Evolutionary conservation across 2,329 filamentous ascomycete genomes (phyloP).

Genomic region (Colletotrichum orbiculare): DNA sequence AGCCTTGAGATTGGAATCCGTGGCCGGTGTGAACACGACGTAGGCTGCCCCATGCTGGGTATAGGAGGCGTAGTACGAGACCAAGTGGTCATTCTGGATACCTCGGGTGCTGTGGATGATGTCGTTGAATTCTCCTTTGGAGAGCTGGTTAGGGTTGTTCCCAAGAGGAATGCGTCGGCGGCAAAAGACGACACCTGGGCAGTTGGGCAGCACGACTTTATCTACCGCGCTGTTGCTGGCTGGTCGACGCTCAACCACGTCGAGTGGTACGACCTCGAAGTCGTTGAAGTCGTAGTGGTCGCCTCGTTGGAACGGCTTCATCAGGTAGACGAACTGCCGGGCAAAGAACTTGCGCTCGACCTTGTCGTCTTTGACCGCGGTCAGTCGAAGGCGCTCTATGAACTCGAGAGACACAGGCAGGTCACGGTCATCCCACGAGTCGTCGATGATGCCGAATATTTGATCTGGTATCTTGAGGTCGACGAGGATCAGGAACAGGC

Average conservation of each 20-base stretch:
- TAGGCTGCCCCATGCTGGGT: conserved; percentile 72
- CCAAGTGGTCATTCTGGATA: conserved; percentile 75
- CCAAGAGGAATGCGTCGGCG: conserved; percentile 69
- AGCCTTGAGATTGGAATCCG: conserved; percentile 74
- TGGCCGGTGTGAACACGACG: conserved; percentile 73
- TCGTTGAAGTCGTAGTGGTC: conserved; percentile 73
- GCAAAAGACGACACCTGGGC: conserved; percentile 66
- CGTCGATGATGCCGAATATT: conserved; percentile 80
- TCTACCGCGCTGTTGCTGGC: conserved; percentile 57
- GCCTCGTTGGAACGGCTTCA: conserved; percentile 70
- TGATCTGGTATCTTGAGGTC: conserved; percentile 78
- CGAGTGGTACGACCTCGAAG: conserved; percentile 76
- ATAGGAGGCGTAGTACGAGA: conserved; percentile 79
- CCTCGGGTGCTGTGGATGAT: conserved; percentile 69
- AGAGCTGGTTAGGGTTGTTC: conserved; percentile 54
- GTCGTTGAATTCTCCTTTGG: conserved; percentile 66
- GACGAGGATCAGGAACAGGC: conserved; percentile 76
- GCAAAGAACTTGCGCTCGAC: conserved; percentile 77
- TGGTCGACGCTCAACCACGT: conserved; percentile 70
- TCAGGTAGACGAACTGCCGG: conserved; percentile 77
- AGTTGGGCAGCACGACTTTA: conserved; percentile 72
- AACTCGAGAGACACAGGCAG: conserved; percentile 75
- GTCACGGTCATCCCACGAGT: conserved; percentile 82
- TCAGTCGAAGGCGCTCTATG: conserved; percentile 71
- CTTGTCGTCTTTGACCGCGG: conserved; percentile 67